Evolutionary conservation across 495 filamentous ascomycete genomes (phyloP).

Genomic region (Friedmanniomyces simplex): DNA sequence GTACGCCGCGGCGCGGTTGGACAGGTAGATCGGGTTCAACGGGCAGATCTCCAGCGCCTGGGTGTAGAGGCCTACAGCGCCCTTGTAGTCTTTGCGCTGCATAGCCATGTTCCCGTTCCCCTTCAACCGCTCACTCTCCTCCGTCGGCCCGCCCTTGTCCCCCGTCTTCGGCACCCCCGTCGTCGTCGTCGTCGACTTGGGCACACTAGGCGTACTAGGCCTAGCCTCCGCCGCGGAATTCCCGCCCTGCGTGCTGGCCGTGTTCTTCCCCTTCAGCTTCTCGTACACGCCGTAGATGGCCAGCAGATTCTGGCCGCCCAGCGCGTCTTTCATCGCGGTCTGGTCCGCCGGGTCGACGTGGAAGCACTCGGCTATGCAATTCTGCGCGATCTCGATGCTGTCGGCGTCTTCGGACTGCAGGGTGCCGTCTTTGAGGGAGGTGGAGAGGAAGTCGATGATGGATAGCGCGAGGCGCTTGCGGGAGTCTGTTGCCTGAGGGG

Average conservation of each 20-base stretch:
- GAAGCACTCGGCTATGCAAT: slow-evolving; percentile 91
- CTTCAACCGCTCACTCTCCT: slow-evolving; percentile 79
- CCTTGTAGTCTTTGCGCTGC: slow-evolving; percentile 74
- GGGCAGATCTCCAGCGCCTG: slow-evolving; percentile 71
- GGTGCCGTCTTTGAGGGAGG: slow-evolving; percentile 79
- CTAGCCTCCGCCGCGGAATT: too few species aligned
- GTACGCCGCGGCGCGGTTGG: slow-evolving; percentile 91
- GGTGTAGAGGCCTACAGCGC: slow-evolving; percentile 76
- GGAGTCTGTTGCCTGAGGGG: slow-evolving; percentile 29
- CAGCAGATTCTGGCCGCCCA: slow-evolving; percentile 74
- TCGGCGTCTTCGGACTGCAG: slow-evolving; percentile 78
- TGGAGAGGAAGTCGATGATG: slow-evolving; percentile 86
- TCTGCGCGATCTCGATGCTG: slow-evolving; percentile 79
- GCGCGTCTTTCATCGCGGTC: slow-evolving; percentile 60
- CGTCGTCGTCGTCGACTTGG: background rate
- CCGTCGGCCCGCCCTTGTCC: slow-evolving; percentile 25
- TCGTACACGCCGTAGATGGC: slow-evolving; percentile 93
- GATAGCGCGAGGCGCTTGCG: slow-evolving; percentile 96
- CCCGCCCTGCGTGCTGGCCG: slow-evolving; percentile 28
- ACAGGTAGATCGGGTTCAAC: slow-evolving; percentile 88
- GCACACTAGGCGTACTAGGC: slow-evolving; percentile 9
- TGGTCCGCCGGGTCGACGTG: slow-evolving; percentile 76
- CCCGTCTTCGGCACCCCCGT: slow-evolving; percentile 7
- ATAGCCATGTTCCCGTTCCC: slow-evolving; percentile 89
- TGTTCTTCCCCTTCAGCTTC: slow-evolving; percentile 68